A percentile compares a stretch with the other conserved stretches of the same genome.
Evolutionary conservation across 441 rosid genomes (phyloP).

Genomic region (Euphorbia neoarborescens): DNA sequence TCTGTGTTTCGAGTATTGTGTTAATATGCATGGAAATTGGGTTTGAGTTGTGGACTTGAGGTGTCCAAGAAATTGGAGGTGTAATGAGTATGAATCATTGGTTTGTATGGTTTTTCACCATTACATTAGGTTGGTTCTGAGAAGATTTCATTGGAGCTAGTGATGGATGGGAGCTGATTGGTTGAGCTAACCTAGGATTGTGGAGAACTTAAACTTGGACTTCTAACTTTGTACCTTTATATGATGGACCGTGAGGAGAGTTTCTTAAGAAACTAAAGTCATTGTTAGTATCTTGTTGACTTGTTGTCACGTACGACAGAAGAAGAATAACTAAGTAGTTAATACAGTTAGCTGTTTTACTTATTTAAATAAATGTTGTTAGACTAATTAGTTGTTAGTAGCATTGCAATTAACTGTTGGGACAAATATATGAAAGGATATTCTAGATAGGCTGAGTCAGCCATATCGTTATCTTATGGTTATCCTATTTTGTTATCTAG

Average conservation of each 20-base stretch:
- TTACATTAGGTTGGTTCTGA: not conserved
- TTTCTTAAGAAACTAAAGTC: too few relatives aligned
- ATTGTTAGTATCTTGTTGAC: too few relatives aligned
- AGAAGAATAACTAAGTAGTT: too few relatives aligned
- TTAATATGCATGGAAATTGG: not conserved
- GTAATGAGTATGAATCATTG: not conserved
- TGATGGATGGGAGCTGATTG: not conserved
- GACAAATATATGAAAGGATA: too few relatives aligned
- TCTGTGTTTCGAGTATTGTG: conserved; percentile 4
- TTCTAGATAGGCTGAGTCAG: too few relatives aligned
- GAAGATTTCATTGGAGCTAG: not conserved
- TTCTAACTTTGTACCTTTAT: not conserved
- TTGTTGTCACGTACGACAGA: too few relatives aligned
- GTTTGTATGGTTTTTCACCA: not conserved
- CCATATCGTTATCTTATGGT: too few relatives aligned
- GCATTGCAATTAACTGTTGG: too few relatives aligned
- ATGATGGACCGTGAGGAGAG: not conserved
- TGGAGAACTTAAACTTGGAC: not conserved
- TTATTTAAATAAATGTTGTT: too few relatives aligned
- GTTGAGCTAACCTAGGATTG: not conserved
- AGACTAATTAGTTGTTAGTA: too few relatives aligned
- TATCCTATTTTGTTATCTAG: too few relatives aligned
- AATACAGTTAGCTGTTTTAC: too few relatives aligned
- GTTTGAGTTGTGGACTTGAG: not conserved
- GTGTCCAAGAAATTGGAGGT: not conserved